phyloP scores from a whole-genome alignment of 2,329 filamentous ascomycete species.

The Diaporthe sp. region DNA sequence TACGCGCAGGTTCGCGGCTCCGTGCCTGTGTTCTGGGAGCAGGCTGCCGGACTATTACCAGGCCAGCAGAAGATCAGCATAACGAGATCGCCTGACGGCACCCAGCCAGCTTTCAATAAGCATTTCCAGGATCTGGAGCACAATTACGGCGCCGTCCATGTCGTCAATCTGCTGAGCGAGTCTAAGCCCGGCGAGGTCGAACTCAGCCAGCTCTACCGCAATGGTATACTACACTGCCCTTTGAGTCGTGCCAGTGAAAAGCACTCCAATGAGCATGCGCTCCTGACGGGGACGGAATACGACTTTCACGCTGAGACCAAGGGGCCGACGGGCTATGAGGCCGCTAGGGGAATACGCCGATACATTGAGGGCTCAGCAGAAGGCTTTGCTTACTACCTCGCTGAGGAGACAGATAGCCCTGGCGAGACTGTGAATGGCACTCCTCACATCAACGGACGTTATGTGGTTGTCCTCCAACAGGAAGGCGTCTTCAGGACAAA shows the following conservation, averaged over 20 bases:
- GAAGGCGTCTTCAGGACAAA: conserved; percentile 97
- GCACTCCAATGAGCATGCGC: conserved; percentile 74
- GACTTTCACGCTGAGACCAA: conserved; percentile 97
- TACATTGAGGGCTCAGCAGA: conserved; percentile 85
- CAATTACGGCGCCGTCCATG: conserved; percentile 89
- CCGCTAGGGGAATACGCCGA: conserved; percentile 84
- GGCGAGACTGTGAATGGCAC: conserved; percentile 59
- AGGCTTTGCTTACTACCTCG: conserved; percentile 92
- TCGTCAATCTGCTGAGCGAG: conserved; percentile 94
- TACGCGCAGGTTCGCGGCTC: conserved; percentile 94
- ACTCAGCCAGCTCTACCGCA: conserved; percentile 82
- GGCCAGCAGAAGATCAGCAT: conserved; percentile 95
- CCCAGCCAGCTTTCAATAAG: conserved; percentile 94
- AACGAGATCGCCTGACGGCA: conserved; percentile 88
- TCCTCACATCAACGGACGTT: conserved; percentile 54
- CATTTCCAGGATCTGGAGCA: conserved; percentile 91
- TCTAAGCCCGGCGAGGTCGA: conserved; percentile 89
- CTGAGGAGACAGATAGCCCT: conserved; percentile 71
- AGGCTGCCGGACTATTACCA: conserved; percentile 86
- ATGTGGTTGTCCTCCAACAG: conserved; percentile 85
- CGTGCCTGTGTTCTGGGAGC: conserved; percentile 97
- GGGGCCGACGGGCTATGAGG: conserved; percentile 88
- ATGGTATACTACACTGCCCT: conserved; percentile 80
- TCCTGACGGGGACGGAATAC: conserved; percentile 87
- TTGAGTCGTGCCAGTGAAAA: conserved; percentile 72